Conservation (phyloP, 192 early-diverging fungal species). For the Backusella mclennaniae region DNA sequence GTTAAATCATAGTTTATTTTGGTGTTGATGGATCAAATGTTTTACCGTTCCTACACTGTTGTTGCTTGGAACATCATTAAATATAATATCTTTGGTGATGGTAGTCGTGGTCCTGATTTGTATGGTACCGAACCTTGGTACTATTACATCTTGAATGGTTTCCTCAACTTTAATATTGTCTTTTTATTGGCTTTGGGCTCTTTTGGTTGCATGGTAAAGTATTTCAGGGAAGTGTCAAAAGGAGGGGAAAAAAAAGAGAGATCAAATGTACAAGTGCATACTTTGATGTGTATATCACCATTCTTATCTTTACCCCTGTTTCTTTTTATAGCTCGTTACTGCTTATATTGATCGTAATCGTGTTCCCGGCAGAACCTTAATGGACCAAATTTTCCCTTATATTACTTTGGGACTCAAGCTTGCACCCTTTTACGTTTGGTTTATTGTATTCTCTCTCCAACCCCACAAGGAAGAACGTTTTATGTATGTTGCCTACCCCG, state of each 20-base stretch:
- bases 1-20: slow-evolving; percentile 50
- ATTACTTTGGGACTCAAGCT: slow-evolving; percentile 56
- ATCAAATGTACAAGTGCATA: not conserved
- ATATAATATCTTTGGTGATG: slow-evolving; percentile 86
- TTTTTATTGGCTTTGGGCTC: slow-evolving; percentile 71
- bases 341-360: slow-evolving; percentile 42
- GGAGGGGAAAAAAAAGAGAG: not conserved
- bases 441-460: slow-evolving; percentile 77
- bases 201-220: slow-evolving; percentile 58
- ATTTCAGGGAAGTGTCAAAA: no score
- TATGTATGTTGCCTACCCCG: slow-evolving; percentile 87
- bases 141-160: slow-evolving; percentile 88
- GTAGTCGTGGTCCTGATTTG: slow-evolving; percentile 63
- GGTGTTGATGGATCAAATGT: slow-evolving; percentile 68
- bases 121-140: slow-evolving; percentile 93
- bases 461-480: slow-evolving; percentile 99
- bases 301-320: not conserved
- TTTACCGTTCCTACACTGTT: slow-evolving; percentile 68
- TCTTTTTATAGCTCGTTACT: slow-evolving; percentile 39
- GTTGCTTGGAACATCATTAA: slow-evolving; percentile 86
- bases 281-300: not conserved
- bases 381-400: slow-evolving; percentile 34
- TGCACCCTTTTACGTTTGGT: slow-evolving; percentile 71
- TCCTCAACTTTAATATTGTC: slow-evolving; percentile 88
- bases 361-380: slow-evolving; percentile 29